Base-by-base conservation (phyloP, 352 stramenopile species). In the Globisporangium takayamanum region DNA sequence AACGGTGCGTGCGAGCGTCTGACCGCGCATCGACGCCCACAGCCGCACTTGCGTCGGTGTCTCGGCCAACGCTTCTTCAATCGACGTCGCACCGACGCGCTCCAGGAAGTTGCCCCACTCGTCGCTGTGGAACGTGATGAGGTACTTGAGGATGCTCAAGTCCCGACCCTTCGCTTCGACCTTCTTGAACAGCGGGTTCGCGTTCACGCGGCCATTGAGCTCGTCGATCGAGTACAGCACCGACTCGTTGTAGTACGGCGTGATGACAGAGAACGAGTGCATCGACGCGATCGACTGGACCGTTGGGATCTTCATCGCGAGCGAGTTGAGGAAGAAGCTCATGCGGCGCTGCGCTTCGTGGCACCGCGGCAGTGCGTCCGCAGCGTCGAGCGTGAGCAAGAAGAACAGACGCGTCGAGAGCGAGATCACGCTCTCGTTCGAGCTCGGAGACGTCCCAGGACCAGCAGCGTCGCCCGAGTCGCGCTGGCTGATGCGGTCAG, bases 21-120 rank as follows among this genome's bases (percentile, higher is more conserved):
- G 87, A 47, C 84, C 84, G 51, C 87, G 84, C 74, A 91, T 92
- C 22, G 81, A 92, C 12, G 87, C 87, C 87, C 87, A 96, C 0
- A 94, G 63, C 37, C 84, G 84, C 49, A 95, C 87, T 60, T 95
- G 82, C 5, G 83, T 90, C 7, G 87, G 87, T 5, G 74, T 90
- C 66, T 94, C 81, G 7, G 80, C 80, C 0, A 95, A 66, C 7
- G 84, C 87, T 52, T 94, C 84, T 11, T 91, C 79, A 28, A 93
- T 89, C 14, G 83, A 80, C 7, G 67, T 79, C 1, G 82, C 83
- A 30, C 81, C 78, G 36, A 93, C 77, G 25, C 87, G 83, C 66
- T 95, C 87, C 28, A 95, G 63, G 22, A 95, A 93, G 63, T 93
- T 94, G 26, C 79, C 83, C 87, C 87, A 95, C 60, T 95, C 87